Percentiles rank a stretch among this genome's conserved stretches.
These are phyloP conservation scores for Lasiodiplodia sp. DNA, from an alignment of 2,329 filamentous ascomycete species.

Conservation along the genomic window DNA sequence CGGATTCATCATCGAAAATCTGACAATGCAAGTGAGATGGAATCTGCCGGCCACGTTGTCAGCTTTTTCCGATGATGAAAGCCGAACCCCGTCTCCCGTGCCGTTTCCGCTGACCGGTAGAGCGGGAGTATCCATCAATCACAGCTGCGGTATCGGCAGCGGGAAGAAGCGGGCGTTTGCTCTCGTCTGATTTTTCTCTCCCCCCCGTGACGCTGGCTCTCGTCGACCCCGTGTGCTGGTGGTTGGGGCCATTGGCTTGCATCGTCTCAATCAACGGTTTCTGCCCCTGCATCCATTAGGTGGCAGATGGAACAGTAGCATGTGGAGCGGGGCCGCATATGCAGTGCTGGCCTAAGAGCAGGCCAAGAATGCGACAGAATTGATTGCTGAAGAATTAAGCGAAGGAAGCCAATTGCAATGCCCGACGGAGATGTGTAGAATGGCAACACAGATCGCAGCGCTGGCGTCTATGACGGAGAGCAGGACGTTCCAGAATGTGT, in stretches of 20 bases:
- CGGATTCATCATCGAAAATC: background rate
- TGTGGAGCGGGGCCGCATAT: background rate
- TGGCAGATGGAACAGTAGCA: slow-evolving; percentile 1
- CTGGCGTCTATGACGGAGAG: background rate
- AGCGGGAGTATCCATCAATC: background rate
- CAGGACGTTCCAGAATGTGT: background rate
- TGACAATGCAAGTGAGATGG: background rate
- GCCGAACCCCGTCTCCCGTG: slow-evolving; percentile 1
- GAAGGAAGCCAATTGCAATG: no score
- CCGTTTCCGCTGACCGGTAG: background rate
- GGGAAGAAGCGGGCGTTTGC: background rate
- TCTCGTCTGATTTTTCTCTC: background rate
- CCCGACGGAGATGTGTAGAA: background rate
- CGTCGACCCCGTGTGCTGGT: background rate
- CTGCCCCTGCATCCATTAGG: background rate
- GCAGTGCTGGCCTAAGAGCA: background rate
- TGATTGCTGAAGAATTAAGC: background rate
- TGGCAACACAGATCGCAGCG: background rate
- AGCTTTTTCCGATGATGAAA: background rate
- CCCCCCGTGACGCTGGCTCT: background rate
- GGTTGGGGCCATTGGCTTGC: background rate
- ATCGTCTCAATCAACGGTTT: background rate
- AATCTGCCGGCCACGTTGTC: background rate
- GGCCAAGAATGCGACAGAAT: background rate
- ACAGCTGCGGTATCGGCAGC: background rate